A percentile compares a stretch with the other conserved stretches of the same genome.
These are phyloP conservation scores for Beauveria bassiana DNA, from an alignment of 2,329 filamentous ascomycete species.

Conservation along the genomic window DNA sequence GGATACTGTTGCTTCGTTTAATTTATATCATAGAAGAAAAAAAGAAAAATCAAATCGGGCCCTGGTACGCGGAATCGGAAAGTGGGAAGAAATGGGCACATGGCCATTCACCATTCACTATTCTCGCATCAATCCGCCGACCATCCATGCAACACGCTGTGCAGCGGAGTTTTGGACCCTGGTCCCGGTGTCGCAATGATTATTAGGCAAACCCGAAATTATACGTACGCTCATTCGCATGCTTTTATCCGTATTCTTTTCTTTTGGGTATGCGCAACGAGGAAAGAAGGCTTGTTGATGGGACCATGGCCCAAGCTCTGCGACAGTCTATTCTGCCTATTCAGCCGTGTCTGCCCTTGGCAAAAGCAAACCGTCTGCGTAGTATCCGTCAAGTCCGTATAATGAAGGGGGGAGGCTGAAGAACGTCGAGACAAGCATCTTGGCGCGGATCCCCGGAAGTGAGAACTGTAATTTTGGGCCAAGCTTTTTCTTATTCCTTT, in stretches of 20 bases:
- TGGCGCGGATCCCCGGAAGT: constrained; percentile 2
- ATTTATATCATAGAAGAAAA: no score
- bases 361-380: background rate
- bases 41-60: no score
- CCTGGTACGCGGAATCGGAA: no score
- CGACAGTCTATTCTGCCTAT: background rate
- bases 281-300: background rate
- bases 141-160: background rate
- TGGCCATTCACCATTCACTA: no score
- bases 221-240: background rate
- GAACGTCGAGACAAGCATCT: background rate
- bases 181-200: background rate
- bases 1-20: no score
- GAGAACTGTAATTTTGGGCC: constrained; percentile 7
- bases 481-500: background rate
- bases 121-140: background rate
- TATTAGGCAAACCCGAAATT: background rate
- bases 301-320: background rate
- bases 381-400: no score
- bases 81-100: background rate
- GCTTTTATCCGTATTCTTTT: no score
- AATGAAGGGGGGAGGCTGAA: background rate
- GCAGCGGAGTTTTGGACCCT: background rate
- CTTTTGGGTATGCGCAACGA: background rate
- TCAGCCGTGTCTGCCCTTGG: background rate